phyloP scores from a whole-genome alignment of 2,329 filamentous ascomycete species.

The Trichoderma guizhouense region DNA sequence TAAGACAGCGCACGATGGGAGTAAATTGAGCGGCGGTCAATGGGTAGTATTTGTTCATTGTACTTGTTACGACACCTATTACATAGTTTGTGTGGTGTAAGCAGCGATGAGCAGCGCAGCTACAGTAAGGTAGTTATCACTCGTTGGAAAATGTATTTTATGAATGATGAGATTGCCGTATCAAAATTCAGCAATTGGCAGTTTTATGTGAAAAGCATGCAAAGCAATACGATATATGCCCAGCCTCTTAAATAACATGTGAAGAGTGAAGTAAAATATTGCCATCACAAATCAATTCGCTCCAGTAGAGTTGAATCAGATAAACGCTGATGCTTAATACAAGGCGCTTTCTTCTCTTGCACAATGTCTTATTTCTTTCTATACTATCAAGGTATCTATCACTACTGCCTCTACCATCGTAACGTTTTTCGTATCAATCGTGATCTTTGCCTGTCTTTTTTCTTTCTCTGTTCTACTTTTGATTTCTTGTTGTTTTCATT shows the following conservation, averaged over 20 bases:
- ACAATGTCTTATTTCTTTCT: background rate
- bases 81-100: background rate
- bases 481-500: background rate
- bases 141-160: background rate
- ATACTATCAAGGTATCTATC: slow-evolving; percentile 18
- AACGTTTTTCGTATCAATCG: slow-evolving; percentile 6
- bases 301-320: background rate
- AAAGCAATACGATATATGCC: background rate
- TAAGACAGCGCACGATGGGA: background rate
- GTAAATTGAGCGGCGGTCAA: background rate
- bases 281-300: too few relatives aligned
- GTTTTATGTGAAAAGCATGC: background rate
- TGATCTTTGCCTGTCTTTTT: background rate
- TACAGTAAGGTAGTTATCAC: background rate
- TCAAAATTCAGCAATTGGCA: background rate
- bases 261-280: too few relatives aligned
- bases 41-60: background rate
- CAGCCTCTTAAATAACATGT: background rate
- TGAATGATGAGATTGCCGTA: background rate
- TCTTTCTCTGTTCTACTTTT: background rate
- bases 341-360: background rate
- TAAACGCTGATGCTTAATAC: background rate
- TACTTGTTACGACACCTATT: background rate
- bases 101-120: background rate
- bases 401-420: background rate